phyloP scores from a whole-genome alignment of 176 grass and related monocot genomes.

The Avena eriantha region DNA sequence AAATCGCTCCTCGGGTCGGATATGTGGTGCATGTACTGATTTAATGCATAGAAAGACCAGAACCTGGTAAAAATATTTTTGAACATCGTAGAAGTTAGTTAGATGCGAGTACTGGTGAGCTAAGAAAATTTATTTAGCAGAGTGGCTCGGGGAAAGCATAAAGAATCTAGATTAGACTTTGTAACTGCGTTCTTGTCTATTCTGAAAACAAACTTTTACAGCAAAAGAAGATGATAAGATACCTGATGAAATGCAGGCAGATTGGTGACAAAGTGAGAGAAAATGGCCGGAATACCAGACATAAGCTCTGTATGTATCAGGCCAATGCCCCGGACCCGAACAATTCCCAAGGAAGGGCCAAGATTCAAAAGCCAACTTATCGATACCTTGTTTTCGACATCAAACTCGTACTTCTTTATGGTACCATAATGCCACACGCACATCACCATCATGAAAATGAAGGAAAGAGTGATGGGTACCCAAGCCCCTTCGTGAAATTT shows the following conservation, averaged over 20 bases:
- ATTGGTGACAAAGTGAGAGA: slow-evolving; percentile 96
- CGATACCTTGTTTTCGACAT: slow-evolving; percentile 90
- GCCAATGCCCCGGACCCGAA: slow-evolving; percentile 83
- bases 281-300: slow-evolving; percentile 89
- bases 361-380: slow-evolving; percentile 84
- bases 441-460: slow-evolving; percentile 84
- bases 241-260: slow-evolving; percentile 99
- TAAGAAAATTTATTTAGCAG: neutral
- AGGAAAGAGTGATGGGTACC: slow-evolving; percentile 80
- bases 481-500: slow-evolving; percentile 94
- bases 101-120: neutral
- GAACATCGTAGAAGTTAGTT: neutral
- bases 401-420: slow-evolving; percentile 78
- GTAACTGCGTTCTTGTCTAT: neutral
- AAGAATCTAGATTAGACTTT: neutral
- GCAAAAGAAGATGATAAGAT: neutral
- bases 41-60: slow-evolving; percentile 86
- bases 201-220: neutral
- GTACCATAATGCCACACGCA: slow-evolving; percentile 93
- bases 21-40: slow-evolving; percentile 67
- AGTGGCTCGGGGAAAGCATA: neutral
- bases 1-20: slow-evolving; percentile 68
- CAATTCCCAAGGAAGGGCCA: slow-evolving; percentile 86
- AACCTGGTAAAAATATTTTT: slow-evolving; percentile 57
- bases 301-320: slow-evolving; percentile 85